A percentile compares a stretch with the other conserved stretches of the same genome.
Conservation (phyloP, 2,329 filamentous ascomycete genomes). For the Exophiala sideris region DNA sequence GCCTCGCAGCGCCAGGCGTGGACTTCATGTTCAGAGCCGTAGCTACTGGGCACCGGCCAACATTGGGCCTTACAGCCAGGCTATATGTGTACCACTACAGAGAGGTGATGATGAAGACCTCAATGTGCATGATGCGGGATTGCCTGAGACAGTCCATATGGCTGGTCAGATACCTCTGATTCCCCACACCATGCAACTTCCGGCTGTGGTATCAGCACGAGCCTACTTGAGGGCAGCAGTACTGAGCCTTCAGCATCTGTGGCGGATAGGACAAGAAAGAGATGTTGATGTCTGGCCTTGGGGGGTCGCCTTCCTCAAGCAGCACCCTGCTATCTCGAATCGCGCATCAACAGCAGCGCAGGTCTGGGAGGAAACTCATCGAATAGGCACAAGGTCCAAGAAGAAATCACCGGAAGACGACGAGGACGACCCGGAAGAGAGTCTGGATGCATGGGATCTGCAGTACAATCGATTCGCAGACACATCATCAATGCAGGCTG, state of each 20-base stretch:
- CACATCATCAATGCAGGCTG: slow-evolving; percentile 6
- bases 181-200: slow-evolving; percentile 68
- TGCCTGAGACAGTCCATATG: slow-evolving; percentile 56
- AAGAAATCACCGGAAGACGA: slow-evolving; percentile 32
- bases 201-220: slow-evolving; percentile 9
- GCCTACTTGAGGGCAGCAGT: slow-evolving; percentile 58
- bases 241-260: slow-evolving; percentile 83
- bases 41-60: slow-evolving; percentile 99
- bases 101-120: slow-evolving; percentile 24
- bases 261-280: slow-evolving; percentile 72
- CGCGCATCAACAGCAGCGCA: slow-evolving; percentile 39
- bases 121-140: slow-evolving; percentile 23
- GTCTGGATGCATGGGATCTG: slow-evolving; percentile 48
- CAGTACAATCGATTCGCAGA: slow-evolving; percentile 50
- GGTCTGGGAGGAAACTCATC: slow-evolving; percentile 46
- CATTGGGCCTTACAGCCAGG: slow-evolving; percentile 95
- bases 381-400: slow-evolving; percentile 14
- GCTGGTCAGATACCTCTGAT: slow-evolving; percentile 90
- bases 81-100: slow-evolving; percentile 56
- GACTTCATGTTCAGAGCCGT: slow-evolving; percentile 82
- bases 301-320: slow-evolving; percentile 69
- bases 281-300: slow-evolving; percentile 71
- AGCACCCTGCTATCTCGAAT: slow-evolving; percentile 23
- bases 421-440: slow-evolving; percentile 49
- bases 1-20: slow-evolving; percentile 39